Evolutionary conservation across 495 filamentous ascomycete species (phyloP), one percentile per base, ranked within the genome.

Genomic region (Penicillium salamii): DNA sequence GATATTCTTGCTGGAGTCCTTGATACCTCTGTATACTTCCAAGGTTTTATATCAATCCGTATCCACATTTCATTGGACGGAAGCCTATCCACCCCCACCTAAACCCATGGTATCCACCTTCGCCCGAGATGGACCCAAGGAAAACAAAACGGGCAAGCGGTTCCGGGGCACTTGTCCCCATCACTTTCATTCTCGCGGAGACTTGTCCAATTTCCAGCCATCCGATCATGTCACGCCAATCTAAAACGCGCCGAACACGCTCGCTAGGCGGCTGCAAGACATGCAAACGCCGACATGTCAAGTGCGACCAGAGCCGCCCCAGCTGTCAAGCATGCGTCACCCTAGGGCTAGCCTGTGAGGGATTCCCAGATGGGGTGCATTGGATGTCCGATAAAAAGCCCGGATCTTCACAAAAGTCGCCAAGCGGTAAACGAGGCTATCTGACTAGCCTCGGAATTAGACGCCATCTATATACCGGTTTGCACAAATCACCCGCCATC

Each of bases 221-320:
- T 26, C 23, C 8, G 23, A 26, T 26, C 23, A 26, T 26, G 23
- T 4, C 23, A 26, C 23, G 23, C 23, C 23, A 26, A 26, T 26
- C 23, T 8, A 26, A 26, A 8, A 26, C 23, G 23, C 23, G 23
- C 23, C 23, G 23, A 26, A 26, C 23, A 8, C 23, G 23, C 23
- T 26, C 23, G 23, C 23, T 26, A 26, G 23, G 23, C 23, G 23
- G 23, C 23, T 26, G 23, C 23, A 26, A 26, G 8, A 26, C 23
- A 26, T 26, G 23, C 8, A 26, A 26, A 26, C 23, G 23, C 23
- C 23, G 23, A 26, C 23, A 26, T 26, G 23, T 26, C 23, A 26
- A 26, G 52, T 61, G 69, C 42, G 67, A 72, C 53, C 65, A 68
- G 46, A 45, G 52, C 13, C 55, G 59, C n/a, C 69, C 69, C 4